phyloP scores from a whole-genome alignment of 1,284 basidiomycete genomes.

The Ceratobasidium sp. region DNA sequence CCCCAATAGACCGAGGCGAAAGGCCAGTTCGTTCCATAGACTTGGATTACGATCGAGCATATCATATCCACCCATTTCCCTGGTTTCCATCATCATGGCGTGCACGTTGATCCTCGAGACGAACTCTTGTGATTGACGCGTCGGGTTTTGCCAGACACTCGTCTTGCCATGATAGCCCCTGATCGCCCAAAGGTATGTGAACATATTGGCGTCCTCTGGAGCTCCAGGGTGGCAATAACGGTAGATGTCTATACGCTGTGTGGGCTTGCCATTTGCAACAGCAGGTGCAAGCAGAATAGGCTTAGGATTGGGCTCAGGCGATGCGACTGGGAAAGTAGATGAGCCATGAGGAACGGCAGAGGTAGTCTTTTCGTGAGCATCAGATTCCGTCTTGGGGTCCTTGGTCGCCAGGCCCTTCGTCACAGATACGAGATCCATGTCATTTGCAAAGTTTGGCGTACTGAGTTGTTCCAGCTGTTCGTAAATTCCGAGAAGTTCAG shows the following conservation, averaged over 20 bases:
- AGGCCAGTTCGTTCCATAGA: conserved; percentile 2
- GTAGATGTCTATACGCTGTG: background rate
- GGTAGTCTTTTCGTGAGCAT: background rate
- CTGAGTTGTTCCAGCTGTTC: background rate
- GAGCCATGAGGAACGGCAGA: background rate
- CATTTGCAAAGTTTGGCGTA: background rate
- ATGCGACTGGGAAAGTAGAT: background rate
- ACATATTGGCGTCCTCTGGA: background rate
- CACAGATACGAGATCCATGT: background rate
- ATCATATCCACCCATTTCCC: conserved; percentile 5
- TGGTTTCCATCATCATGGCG: background rate
- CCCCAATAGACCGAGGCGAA: background rate
- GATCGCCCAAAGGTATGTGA: conserved; percentile 1
- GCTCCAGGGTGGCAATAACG: background rate
- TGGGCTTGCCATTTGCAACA: background rate
- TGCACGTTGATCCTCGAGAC: background rate
- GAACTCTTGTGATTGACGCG: background rate
- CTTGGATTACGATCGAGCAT: background rate
- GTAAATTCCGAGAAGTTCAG: background rate
- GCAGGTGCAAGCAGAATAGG: background rate
- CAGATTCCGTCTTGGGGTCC: background rate
- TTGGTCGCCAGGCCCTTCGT: background rate
- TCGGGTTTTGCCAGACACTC: background rate
- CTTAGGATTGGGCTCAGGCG: background rate
- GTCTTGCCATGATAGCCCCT: background rate